Conservation (phyloP, 164 flowering plant species). For the Paratinospora sagittata region DNA sequence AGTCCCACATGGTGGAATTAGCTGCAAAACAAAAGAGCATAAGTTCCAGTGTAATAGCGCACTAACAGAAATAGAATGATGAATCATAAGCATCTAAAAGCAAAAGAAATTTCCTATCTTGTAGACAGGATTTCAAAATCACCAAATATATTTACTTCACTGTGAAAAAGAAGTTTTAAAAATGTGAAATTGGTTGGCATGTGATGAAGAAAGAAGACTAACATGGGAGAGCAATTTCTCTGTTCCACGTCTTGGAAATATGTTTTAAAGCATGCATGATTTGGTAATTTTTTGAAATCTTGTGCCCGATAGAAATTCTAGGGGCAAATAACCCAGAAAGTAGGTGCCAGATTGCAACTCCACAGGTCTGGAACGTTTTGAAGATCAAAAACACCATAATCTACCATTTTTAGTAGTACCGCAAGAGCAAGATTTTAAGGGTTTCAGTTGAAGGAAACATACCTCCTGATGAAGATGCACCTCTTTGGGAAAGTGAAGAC, state of each 20-base stretch:
- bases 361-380: not conserved
- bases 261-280: not conserved
- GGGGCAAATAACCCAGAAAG: not conserved
- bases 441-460: slow-evolving; percentile 11
- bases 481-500: slow-evolving; percentile 56
- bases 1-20: slow-evolving; percentile 42
- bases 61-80: not conserved
- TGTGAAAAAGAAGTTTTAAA: too few species aligned
- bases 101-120: not conserved
- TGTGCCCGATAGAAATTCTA: not conserved
- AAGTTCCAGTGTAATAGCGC: not conserved
- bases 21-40: slow-evolving; percentile 31
- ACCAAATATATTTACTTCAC: not conserved
- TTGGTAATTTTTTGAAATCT: not conserved
- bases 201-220: too few species aligned
- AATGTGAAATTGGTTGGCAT: too few species aligned
- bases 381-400: not conserved
- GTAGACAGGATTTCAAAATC: not conserved
- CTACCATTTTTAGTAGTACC: not conserved
- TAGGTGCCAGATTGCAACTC: not conserved
- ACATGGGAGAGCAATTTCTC: too few species aligned
- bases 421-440: not conserved
- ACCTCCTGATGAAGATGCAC: slow-evolving; percentile 67
- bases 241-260: too few species aligned
- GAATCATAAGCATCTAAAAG: not conserved